phyloP scores from a whole-genome alignment of 2,329 filamentous ascomycete genomes.

The Taxawa tesnikishii region DNA sequence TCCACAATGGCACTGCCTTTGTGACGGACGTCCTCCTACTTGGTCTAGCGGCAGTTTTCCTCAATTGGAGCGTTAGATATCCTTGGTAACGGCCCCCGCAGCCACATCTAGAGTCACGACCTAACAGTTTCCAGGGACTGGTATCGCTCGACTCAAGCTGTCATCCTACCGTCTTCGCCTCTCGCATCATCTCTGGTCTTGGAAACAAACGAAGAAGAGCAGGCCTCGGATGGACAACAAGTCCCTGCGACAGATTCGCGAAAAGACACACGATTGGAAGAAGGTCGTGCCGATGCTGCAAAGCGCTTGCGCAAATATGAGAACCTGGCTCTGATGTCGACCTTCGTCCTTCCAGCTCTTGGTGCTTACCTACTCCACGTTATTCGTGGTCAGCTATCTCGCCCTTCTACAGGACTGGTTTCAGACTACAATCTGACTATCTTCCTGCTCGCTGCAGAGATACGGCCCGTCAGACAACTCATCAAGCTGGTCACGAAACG shows the following conservation, averaged over 20 bases:
- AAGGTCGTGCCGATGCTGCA: constrained; percentile 26
- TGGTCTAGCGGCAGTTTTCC: constrained; percentile 66
- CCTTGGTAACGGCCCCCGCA: constrained; percentile 55
- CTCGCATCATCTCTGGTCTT: not conserved
- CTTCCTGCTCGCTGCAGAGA: constrained; percentile 76
- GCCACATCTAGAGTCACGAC: not conserved
- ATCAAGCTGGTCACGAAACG: constrained; percentile 68
- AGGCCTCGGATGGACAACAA: constrained; percentile 10
- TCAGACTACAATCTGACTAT: constrained; percentile 90
- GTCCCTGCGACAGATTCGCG: no score
- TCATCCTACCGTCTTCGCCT: constrained; percentile 6
- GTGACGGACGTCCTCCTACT: constrained; percentile 78
- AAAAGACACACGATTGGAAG: constrained; percentile 12
- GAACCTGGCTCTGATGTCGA: constrained; percentile 59
- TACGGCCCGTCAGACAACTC: constrained; percentile 70
- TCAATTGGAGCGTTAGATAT: constrained; percentile 84
- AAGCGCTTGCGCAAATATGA: constrained; percentile 64
- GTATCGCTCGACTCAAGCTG: constrained; percentile 37
- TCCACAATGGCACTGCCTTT: constrained; percentile 70
- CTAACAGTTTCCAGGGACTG: constrained; percentile 30
- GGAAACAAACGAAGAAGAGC: constrained; percentile 6
- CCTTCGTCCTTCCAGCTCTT: constrained; percentile 64
- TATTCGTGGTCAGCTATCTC: constrained; percentile 67
- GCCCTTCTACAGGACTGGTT: constrained; percentile 74
- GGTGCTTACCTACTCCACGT: constrained; percentile 77